Percentiles rank a stretch among this genome's conserved stretches.
Evolutionary conservation across 192 early-diverging fungal species (phyloP).

Genomic region (Backusella australiensis): DNA sequence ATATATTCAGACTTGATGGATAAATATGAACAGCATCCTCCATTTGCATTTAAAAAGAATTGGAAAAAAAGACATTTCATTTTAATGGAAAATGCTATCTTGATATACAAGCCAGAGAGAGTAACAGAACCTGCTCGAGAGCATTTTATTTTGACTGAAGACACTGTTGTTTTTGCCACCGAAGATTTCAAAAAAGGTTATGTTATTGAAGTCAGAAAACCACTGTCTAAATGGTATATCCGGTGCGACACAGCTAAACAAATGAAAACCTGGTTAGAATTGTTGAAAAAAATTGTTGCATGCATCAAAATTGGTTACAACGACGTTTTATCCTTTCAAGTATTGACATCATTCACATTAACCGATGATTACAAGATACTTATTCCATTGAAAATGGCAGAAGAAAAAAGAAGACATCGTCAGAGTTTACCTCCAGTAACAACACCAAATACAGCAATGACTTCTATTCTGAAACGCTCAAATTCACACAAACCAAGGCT

Average conservation of each 20-base stretch:
- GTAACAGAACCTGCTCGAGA: conserved; percentile 12
- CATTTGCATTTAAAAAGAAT: conserved; percentile 22
- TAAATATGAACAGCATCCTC: conserved; percentile 12
- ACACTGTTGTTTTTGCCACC: conserved; percentile 30
- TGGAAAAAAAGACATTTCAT: conserved; percentile 29
- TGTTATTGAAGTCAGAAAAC: conserved; percentile 30
- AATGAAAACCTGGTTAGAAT: conserved; percentile 22
- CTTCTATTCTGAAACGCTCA: neutral
- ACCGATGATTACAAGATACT: conserved; percentile 11
- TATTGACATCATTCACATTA: neutral
- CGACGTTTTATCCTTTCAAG: neutral
- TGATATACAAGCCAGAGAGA: conserved; percentile 19
- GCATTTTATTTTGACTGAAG: conserved; percentile 24
- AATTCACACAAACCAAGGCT: neutral
- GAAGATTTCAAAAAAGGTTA: conserved; percentile 33
- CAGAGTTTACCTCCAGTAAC: neutral
- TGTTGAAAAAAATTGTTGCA: conserved; percentile 23
- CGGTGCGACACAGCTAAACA: conserved; percentile 19
- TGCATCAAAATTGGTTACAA: conserved; percentile 16
- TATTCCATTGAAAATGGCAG: neutral
- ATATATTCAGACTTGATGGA: conserved; percentile 13
- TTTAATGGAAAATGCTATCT: conserved; percentile 14
- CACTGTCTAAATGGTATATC: conserved; percentile 22
- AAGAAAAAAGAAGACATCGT: neutral
- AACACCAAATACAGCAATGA: neutral